Conservation (phyloP, 1,284 basidiomycete species). For the Ganoderma lucidum region DNA sequence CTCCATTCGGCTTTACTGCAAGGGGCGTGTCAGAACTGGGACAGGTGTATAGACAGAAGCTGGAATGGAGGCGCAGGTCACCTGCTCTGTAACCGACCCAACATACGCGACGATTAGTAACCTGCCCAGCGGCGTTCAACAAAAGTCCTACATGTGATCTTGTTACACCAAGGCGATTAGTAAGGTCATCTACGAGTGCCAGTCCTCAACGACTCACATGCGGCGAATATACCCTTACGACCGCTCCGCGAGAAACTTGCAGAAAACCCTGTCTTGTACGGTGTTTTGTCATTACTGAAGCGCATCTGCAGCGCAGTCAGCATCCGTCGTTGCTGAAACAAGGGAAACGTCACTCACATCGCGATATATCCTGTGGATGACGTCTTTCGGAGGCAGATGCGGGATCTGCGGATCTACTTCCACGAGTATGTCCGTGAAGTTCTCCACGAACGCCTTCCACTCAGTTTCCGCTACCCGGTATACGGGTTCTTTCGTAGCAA, state of each 20-base stretch:
- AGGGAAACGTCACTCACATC: constrained; percentile 59
- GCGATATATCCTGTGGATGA: constrained; percentile 86
- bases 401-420: constrained; percentile 86
- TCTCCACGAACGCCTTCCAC: constrained; percentile 85
- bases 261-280: constrained; percentile 85
- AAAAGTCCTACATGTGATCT: constrained; percentile 52
- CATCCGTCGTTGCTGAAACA: background rate
- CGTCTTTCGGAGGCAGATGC: constrained; percentile 84
- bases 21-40: background rate
- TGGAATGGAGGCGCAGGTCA: constrained; percentile 1
- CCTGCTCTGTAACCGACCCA: constrained; percentile 26
- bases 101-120: background rate
- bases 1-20: constrained; percentile 73
- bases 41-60: background rate
- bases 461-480: constrained; percentile 87
- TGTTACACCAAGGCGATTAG: background rate
- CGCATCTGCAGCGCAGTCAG: constrained; percentile 61
- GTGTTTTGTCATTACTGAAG: constrained; percentile 95
- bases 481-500: constrained; percentile 69
- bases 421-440: constrained; percentile 69
- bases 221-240: constrained; percentile 80
- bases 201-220: constrained; percentile 59
- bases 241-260: constrained; percentile 84
- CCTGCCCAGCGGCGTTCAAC: too few species aligned
- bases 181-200: background rate